These are phyloP conservation scores for Gossypium trilobum DNA, from an alignment of 441 rosid species.

Conservation along the genomic window DNA sequence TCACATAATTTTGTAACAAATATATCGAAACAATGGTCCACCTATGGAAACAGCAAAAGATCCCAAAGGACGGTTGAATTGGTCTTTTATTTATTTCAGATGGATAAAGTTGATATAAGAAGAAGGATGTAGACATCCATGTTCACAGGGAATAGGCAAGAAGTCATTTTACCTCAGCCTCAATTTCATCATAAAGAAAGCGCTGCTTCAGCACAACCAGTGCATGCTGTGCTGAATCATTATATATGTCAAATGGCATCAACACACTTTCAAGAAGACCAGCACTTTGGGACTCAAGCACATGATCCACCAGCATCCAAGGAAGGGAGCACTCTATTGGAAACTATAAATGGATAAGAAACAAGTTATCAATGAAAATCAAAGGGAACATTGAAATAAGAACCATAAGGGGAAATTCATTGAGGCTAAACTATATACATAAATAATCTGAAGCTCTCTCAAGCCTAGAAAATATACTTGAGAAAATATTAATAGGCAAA, in stretches of 20 bases:
- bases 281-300: slow-evolving; percentile 71
- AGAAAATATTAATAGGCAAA: not conserved
- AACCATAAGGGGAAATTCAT: not conserved
- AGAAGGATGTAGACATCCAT: not conserved
- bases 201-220: slow-evolving; percentile 81
- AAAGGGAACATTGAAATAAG: not conserved
- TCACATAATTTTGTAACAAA: slow-evolving; percentile 83
- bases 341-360: slow-evolving; percentile 41
- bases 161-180: slow-evolving; percentile 73
- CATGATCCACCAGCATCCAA: slow-evolving; percentile 95
- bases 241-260: slow-evolving; percentile 89
- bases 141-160: not conserved
- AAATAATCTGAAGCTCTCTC: not conserved
- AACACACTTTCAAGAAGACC: slow-evolving; percentile 92
- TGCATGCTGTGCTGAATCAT: slow-evolving; percentile 99
- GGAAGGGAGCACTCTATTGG: slow-evolving; percentile 99
- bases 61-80: slow-evolving; percentile 13
- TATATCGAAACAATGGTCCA: slow-evolving; percentile 96
- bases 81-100: not conserved
- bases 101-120: not conserved
- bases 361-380: slow-evolving; percentile 6
- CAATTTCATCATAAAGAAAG: slow-evolving; percentile 97
- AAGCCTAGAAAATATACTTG: not conserved
- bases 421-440: not conserved
- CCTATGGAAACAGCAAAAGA: slow-evolving; percentile 41